A percentile compares a stretch with the other conserved stretches of the same genome.
Evolutionary conservation across 306 rosid species (phyloP).

Genomic region (Begonia fuchsioides): DNA sequence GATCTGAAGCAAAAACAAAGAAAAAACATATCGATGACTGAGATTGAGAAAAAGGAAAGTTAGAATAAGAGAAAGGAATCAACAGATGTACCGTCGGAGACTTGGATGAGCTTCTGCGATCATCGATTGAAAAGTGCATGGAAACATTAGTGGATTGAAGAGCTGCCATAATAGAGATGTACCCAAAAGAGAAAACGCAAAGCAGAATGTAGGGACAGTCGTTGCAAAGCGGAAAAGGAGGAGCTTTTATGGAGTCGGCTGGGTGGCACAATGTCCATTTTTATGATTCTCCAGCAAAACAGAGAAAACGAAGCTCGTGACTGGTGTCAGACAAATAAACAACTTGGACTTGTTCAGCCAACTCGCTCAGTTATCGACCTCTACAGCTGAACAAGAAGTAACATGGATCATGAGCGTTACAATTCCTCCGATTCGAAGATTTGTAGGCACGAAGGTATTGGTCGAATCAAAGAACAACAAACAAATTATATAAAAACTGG

Average conservation of each 20-base stretch:
- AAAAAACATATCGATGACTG: slow-evolving; percentile 4
- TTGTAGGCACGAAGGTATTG: too few species aligned
- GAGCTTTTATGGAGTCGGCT: slow-evolving; percentile 13
- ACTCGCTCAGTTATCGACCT: neutral
- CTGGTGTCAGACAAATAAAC: neutral
- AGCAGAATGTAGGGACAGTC: slow-evolving; percentile 7
- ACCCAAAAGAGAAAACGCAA: neutral
- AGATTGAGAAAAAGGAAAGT: slow-evolving; percentile 1
- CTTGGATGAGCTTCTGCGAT: slow-evolving; percentile 11
- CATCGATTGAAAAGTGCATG: slow-evolving; percentile 11
- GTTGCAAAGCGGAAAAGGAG: slow-evolving; percentile 5
- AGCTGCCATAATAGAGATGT: slow-evolving; percentile 44
- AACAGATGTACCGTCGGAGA: slow-evolving; percentile 18
- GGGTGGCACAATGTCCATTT: slow-evolving; percentile 29
- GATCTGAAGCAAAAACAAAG: slow-evolving; percentile 27
- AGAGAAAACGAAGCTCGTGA: slow-evolving; percentile 62
- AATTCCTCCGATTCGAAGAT: too few species aligned
- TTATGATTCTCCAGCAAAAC: slow-evolving; percentile 62
- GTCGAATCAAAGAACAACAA: too few species aligned
- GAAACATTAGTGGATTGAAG: slow-evolving; percentile 31
- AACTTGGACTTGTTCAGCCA: neutral
- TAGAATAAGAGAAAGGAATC: neutral
- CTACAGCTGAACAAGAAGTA: too few species aligned
- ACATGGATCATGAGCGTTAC: too few species aligned
- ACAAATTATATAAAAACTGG: too few species aligned